Percentiles rank a stretch among this genome's conserved stretches.
Evolutionary conservation across 129 eudicot genomes (phyloP).

Genomic region (Arctium minus): DNA sequence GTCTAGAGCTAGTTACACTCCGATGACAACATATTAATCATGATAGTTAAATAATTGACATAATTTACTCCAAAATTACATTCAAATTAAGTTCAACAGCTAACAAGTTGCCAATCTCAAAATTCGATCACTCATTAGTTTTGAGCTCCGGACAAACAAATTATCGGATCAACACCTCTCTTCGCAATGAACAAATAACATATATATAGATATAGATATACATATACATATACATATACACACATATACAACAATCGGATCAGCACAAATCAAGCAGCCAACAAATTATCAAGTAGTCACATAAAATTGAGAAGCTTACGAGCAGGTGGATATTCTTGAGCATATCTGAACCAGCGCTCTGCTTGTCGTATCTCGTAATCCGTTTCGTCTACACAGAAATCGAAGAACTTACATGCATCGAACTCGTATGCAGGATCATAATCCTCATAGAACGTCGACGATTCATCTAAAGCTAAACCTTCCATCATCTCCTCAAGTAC

Average conservation of each 20-base stretch:
- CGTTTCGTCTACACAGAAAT: constrained; percentile 57
- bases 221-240: too few relatives aligned
- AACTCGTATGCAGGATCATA: constrained; percentile 67
- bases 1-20: not conserved
- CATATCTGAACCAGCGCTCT: constrained; percentile 61
- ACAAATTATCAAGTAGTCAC: not conserved
- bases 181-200: not conserved
- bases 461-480: constrained; percentile 22
- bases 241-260: not conserved
- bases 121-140: not conserved
- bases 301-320: constrained; percentile 45
- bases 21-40: not conserved
- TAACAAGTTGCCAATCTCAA: not conserved
- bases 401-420: constrained; percentile 59
- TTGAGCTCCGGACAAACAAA: not conserved
- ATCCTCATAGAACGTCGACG: not conserved
- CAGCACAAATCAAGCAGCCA: constrained; percentile 1
- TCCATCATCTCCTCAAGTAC: constrained; percentile 29
- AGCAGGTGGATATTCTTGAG: constrained; percentile 59
- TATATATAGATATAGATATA: not conserved
- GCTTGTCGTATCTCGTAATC: constrained; percentile 40
- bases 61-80: not conserved
- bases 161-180: not conserved
- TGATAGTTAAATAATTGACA: not conserved
- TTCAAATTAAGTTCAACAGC: not conserved